Evolutionary conservation across 345 rosid genomes (phyloP), one percentile per base, ranked within the genome.

Genomic region (Dipteronia sinensis): DNA sequence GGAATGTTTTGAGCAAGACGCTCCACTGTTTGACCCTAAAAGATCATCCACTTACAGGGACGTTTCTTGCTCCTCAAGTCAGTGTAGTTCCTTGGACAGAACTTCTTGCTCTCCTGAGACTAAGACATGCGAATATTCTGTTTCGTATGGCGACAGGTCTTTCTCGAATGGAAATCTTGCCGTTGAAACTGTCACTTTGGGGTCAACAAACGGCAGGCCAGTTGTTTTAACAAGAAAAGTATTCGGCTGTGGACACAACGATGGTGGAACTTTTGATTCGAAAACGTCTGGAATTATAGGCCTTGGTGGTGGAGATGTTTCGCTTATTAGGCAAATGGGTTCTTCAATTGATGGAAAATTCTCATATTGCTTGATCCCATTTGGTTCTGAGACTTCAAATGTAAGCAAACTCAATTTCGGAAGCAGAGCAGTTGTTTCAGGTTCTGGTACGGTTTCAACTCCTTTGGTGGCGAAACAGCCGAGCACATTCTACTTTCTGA

Each of bases 291-390:
- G 98, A 0, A 79, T 93, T 44, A 59, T 89, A 1, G 94, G 95
- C 34, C 90, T 90, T 2, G 97, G 94, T 7, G 88, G 88, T 0
- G 94, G 98, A 0, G 15, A 47, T 0, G 27, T 80, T 65, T 89
- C 98, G 0, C 83, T 92, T 27, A 66, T 87, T 53, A 67, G 90
- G 5, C 94, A 89, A 80, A 53, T 92, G 38, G 76, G 86, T 55
- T 67, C 86, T 10, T 69, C 84, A 0, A 82, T 87, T 42, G 85
- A 72, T 0, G 87, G 86, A 4, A 86, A 87, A 82, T 88, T 93
- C 83, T 93, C 93, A 1, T 89, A 89, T 40, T 92, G 95, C 80
- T 76, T 90, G 82, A 83, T 89, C 0, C 93, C 90, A 31, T 61
- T 77, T 4, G 25, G 17, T 49, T 74, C 89, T 40, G 29, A 68